These are phyloP conservation scores for Flaveria brownii DNA, from an alignment of 129 eudicot species.

Conservation along the genomic window DNA sequence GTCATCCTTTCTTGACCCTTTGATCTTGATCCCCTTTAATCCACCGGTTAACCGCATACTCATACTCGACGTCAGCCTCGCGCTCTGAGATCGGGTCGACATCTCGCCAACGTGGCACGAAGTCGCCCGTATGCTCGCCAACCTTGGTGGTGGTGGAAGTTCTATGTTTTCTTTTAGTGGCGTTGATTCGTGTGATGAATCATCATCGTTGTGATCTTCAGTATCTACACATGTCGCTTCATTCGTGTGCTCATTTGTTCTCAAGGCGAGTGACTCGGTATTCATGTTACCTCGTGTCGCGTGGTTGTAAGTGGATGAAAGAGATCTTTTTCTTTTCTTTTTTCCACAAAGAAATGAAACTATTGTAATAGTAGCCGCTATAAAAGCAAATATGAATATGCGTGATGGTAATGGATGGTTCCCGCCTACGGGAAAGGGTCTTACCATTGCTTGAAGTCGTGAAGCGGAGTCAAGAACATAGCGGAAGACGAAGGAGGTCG, in stretches of 20 bases:
- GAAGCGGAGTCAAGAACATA: constrained; percentile 22
- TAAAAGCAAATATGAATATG: constrained; percentile 41
- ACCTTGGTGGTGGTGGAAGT: constrained; percentile 51
- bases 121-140: constrained; percentile 39
- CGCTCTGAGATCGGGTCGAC: constrained; percentile 34
- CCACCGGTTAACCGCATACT: constrained; percentile 52
- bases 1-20: constrained; percentile 32
- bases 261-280: not conserved
- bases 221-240: not conserved
- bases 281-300: not conserved
- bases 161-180: constrained; percentile 24
- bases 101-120: constrained; percentile 43
- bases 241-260: not conserved
- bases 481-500: constrained; percentile 16
- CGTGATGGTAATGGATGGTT: constrained; percentile 40
- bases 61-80: constrained; percentile 56
- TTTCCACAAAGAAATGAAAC: constrained; percentile 62
- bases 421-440: constrained; percentile 43
- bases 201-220: not conserved
- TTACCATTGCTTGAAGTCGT: constrained; percentile 55
- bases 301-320: constrained; percentile 4
- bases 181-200: constrained; percentile 31
- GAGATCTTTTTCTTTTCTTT: constrained; percentile 32
- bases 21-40: constrained; percentile 28
- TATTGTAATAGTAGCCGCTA: constrained; percentile 46